Base-by-base conservation (phyloP, 2,329 filamentous ascomycete genomes). In the Pseudopyricularia javanii region DNA sequence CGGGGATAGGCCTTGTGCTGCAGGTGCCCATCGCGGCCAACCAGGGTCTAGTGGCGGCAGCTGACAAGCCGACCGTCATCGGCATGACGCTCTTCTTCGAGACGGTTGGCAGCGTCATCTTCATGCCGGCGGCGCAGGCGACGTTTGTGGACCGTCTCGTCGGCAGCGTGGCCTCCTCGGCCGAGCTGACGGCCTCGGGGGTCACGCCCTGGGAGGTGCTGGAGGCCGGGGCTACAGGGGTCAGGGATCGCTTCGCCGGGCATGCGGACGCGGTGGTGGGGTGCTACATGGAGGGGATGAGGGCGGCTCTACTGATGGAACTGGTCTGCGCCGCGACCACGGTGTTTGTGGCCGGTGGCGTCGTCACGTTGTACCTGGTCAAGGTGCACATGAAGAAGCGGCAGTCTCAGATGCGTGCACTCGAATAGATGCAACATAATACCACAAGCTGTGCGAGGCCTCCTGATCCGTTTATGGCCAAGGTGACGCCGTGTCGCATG, bases 81-180 rank as follows among this genome's bases (percentile, higher is more conserved):
- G 47, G 47, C 15, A 49, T 49, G 47, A 49, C 47, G 3, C 47
- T 49, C 30, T 49, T 49, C 47, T 49, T 32, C 47, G 47, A 49
- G 47, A 49, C 47, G 8, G 30, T 49, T 15, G 47, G 47, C 26
- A 49, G 28, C 17, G 47, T 49, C 12, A 30, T 49, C 12, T 49
- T 49, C 24, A 49, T 49, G 47, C 47, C 47, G 15, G 47, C 47
- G 15, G 47, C 33, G 30, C 47, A 49, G 30, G 47, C 47, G 9
- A 32, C 47, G 15, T 34, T 49, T 4, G 47, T 49, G 15, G 47
- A 49, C 47, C 20, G 28, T 3, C 47, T 49, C 28, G 47, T 49
- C 15, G 30, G 15, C n/a, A 20, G 24, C 26, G 47, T 49, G 4
- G 28, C 47, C 30, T 30, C 47, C 3, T 49, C 47, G 14, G 7